phyloP scores from a whole-genome alignment of 371 early-diverging fungal species.

The Apophysomyces ossiformis region DNA sequence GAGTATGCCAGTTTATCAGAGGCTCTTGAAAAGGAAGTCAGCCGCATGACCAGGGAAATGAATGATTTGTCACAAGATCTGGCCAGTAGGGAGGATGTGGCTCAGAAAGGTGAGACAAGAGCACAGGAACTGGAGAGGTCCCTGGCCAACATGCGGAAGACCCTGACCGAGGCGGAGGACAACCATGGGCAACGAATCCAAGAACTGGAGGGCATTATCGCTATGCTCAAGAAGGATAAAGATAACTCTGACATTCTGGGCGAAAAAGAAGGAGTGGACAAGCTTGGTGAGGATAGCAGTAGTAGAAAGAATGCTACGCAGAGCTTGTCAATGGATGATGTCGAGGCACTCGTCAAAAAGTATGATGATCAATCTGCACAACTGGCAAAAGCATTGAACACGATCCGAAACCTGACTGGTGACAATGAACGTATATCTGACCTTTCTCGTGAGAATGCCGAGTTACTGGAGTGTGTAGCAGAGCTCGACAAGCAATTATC shows the following conservation, averaged over 20 bases:
- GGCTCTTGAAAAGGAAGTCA: constrained; percentile 40
- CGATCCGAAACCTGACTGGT: neutral
- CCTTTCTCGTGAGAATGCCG: constrained; percentile 19
- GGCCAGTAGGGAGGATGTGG: constrained; percentile 20
- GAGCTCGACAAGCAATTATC: constrained; percentile 26
- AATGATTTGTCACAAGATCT: constrained; percentile 23
- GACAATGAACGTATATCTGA: neutral
- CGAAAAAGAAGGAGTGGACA: neutral
- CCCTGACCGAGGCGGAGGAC: neutral
- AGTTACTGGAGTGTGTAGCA: constrained; percentile 22
- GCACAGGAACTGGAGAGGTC: neutral
- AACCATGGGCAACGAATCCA: neutral
- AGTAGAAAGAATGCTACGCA: neutral
- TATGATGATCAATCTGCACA: neutral
- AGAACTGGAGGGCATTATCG: neutral
- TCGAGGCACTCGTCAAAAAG: neutral
- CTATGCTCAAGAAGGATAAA: no score
- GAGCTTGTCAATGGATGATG: neutral
- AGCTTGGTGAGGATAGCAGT: neutral
- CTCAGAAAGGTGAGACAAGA: constrained; percentile 8
- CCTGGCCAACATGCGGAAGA: neutral
- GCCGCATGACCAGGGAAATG: constrained; percentile 29
- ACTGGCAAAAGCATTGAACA: neutral
- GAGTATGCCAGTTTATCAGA: constrained; percentile 35
- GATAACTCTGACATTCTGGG: no score